Evolutionary conservation across 2,329 filamentous ascomycete genomes (phyloP).

Genomic region (Colletotrichum neosansevieriae): DNA sequence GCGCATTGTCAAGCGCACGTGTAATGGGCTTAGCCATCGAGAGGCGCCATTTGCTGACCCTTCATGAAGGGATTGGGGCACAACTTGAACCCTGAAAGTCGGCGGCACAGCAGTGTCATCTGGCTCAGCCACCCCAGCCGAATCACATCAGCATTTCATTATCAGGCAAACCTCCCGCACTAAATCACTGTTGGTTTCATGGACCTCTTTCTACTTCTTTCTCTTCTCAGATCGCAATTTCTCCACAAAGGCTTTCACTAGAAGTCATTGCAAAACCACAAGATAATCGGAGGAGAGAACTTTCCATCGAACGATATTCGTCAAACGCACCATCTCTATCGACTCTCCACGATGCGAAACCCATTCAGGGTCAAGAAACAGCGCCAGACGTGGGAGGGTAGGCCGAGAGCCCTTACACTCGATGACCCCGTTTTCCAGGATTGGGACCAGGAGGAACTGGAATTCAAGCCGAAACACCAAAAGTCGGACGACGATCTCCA

Average conservation of each 20-base stretch:
- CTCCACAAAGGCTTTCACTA: too few relatives aligned
- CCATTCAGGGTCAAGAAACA: conserved; percentile 20
- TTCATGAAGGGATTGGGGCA: not conserved
- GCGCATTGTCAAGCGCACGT: conserved; percentile 8
- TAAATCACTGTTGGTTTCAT: not conserved
- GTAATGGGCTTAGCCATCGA: conserved; percentile 12
- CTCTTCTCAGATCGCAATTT: too few relatives aligned
- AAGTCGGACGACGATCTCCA: not conserved
- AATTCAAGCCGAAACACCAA: not conserved
- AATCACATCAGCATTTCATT: conserved; percentile 9
- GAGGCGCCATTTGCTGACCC: not conserved
- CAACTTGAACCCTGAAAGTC: conserved; percentile 7
- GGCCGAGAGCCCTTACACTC: conserved; percentile 11
- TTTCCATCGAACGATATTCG: not conserved
- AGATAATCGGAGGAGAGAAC: not conserved
- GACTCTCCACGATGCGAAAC: conserved; percentile 5
- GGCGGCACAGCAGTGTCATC: conserved; percentile 4
- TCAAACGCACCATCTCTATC: too few relatives aligned
- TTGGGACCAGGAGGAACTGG: conserved; percentile 8
- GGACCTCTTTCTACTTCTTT: not conserved
- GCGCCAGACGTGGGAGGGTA: conserved; percentile 9
- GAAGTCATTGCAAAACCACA: too few relatives aligned
- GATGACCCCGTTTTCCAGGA: conserved; percentile 22
- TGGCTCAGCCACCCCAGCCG: conserved; percentile 7
- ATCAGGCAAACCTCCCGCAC: not conserved